phyloP scores from a whole-genome alignment of 371 early-diverging fungal species.

The Umbelopsis sp. region DNA sequence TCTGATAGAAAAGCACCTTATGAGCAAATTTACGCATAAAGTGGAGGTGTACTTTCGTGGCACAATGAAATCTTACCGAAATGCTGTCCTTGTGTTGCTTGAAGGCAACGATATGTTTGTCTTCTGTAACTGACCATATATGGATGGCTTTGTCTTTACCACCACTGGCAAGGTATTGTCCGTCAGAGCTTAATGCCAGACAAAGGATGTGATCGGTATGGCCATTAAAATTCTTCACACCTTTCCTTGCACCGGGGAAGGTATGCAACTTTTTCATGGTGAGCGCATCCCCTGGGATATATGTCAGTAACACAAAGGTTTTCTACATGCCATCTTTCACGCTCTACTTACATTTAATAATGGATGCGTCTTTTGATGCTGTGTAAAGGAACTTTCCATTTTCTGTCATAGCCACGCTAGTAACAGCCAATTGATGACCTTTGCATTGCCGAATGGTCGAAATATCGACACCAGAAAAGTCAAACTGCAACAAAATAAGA shows the following conservation, averaged over 20 bases:
- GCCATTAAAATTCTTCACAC: conserved; percentile 73
- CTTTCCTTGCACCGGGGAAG: conserved; percentile 76
- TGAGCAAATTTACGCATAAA: neutral
- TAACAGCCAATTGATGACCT: conserved; percentile 80
- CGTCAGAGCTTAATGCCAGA: conserved; percentile 83
- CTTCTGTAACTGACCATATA: conserved; percentile 84
- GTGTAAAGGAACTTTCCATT: conserved; percentile 76
- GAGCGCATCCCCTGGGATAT: conserved; percentile 56
- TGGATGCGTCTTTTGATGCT: conserved; percentile 88
- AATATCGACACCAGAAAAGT: conserved; percentile 48
- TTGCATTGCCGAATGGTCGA: conserved; percentile 42
- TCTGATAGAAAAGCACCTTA: conserved; percentile 35
- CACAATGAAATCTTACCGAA: conserved; percentile 49
- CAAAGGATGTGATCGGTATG: conserved; percentile 85
- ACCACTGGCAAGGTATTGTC: conserved; percentile 80
- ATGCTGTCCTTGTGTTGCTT: conserved; percentile 92
- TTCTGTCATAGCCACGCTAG: conserved; percentile 75
- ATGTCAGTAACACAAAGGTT: neutral
- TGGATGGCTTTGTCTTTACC: conserved; percentile 90
- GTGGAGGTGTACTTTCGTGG: no score
- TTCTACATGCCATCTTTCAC: neutral
- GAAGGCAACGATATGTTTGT: conserved; percentile 74
- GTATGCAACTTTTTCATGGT: conserved; percentile 62
- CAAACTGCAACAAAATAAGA: conserved; percentile 37
- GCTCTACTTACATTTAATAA: conserved; percentile 80